Evolutionary conservation across 2,329 filamentous ascomycete genomes (phyloP).

Genomic region (Lasiodiplodia theobromae): DNA sequence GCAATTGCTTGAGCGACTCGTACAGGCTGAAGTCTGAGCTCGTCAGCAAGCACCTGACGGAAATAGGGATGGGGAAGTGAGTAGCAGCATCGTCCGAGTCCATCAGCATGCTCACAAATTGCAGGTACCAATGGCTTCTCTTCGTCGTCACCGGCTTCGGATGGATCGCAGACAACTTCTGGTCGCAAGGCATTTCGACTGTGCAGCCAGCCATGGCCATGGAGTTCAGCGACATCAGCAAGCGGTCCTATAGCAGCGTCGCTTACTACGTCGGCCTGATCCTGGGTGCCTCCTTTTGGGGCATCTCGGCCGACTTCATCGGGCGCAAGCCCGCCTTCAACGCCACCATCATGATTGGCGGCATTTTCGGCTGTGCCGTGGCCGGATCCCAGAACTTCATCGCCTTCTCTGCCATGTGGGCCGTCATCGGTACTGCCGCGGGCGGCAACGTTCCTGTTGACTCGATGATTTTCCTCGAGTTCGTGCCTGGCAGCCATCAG

Average conservation of each 20-base stretch:
- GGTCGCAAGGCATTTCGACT: conserved; percentile 38
- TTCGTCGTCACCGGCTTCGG: conserved; percentile 73
- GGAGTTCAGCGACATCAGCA: conserved; percentile 30
- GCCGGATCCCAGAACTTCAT: conserved; percentile 33
- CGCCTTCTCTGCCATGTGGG: conserved; percentile 31
- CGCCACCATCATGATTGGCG: conserved; percentile 29
- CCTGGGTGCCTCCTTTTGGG: conserved; percentile 52
- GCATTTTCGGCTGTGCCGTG: conserved; percentile 33
- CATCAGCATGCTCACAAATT: neutral
- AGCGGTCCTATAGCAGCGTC: conserved; percentile 45
- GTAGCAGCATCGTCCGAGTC: neutral
- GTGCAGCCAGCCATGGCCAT: conserved; percentile 30
- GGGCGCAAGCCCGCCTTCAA: conserved; percentile 32
- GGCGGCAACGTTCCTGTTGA: conserved; percentile 66
- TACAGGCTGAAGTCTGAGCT: conserved; percentile 44
- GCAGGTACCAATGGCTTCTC: conserved; percentile 62
- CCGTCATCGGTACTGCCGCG: conserved; percentile 31
- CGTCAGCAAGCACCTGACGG: conserved; percentile 29
- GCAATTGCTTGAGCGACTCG: conserved; percentile 41
- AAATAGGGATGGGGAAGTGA: conserved; percentile 32
- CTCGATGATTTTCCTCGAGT: conserved; percentile 70
- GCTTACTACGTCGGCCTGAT: conserved; percentile 42
- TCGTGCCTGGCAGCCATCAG: conserved; percentile 66
- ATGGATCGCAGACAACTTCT: conserved; percentile 70
- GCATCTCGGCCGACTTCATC: conserved; percentile 31